Evolutionary conservation across 176 grass and related monocot genomes (phyloP).

Genomic region (Areca catechu): DNA sequence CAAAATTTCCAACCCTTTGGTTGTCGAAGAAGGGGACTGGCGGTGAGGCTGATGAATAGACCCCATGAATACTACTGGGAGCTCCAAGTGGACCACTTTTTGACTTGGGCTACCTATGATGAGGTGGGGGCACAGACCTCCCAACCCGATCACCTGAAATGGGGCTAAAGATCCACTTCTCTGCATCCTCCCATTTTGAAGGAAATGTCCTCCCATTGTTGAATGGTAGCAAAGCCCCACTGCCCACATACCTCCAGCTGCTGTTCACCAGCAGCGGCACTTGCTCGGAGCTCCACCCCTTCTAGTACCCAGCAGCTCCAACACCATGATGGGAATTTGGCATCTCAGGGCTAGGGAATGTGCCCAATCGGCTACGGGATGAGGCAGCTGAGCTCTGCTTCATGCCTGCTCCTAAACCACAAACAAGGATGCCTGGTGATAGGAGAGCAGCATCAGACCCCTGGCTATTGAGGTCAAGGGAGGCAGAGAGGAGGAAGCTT

Average conservation of each 20-base stretch:
- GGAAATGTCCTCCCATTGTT: too few species aligned
- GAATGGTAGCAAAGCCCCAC: too few species aligned
- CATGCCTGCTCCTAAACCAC: conserved; percentile 36
- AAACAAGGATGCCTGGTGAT: conserved; percentile 49
- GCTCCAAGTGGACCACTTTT: conserved; percentile 78
- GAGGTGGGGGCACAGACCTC: too few species aligned
- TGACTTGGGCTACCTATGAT: too few species aligned
- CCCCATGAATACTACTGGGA: conserved; percentile 27
- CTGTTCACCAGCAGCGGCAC: conserved; percentile 42
- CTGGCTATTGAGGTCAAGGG: conserved; percentile 22
- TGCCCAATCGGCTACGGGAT: conserved; percentile 76
- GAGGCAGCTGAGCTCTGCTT: conserved; percentile 78
- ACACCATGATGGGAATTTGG: conserved; percentile 70
- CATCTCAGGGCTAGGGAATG: conserved; percentile 73
- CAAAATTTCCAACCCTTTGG: conserved; percentile 43
- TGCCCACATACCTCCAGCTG: conserved; percentile 53
- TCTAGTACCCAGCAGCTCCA: conserved; percentile 46
- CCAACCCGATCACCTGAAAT: too few species aligned
- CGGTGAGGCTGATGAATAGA: conserved; percentile 45
- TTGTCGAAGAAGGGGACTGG: conserved; percentile 57
- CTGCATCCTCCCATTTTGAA: too few species aligned
- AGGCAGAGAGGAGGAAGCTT: too few species aligned
- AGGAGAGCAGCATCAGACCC: conserved; percentile 40
- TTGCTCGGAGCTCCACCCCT: conserved; percentile 94
- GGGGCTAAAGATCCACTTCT: too few species aligned